Evolutionary conservation across 2,329 filamentous ascomycete species (phyloP), one percentile per base, ranked within the genome.

Genomic region (Venturia aucupariae): DNA sequence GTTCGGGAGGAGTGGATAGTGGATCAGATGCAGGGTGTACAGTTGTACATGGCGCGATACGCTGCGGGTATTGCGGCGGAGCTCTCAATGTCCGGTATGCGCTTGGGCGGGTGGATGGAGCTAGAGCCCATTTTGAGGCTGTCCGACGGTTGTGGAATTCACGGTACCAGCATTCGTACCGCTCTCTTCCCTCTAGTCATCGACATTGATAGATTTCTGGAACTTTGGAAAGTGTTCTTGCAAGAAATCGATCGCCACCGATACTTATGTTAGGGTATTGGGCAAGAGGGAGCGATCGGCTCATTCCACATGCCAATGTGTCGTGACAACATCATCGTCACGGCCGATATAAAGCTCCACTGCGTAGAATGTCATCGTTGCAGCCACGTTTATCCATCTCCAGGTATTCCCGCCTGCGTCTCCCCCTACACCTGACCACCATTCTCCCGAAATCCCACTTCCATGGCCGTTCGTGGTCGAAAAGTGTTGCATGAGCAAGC

Each of bases 221-320:
- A 51, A 51, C 13, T 27, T 15, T 15, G 13, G 17, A 17, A 51
- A 15, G 7, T 4, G 15, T 2, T 24, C 10, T 51, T 51, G 22
- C 22, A 8, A 27, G 22, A 51, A 17, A 27, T 17, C 13, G 13
- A 24, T 27, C 46, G 13, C 22, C 22, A 27, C 27, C 46, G 22
- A 51, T 27, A 51, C 46, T 51, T 22, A 7, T 27, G 4, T 27
- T 8, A 27, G 10, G 8, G 13, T 15, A 10, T 4, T 27, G 11
- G 27, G 22, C 15, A 24, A 22, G 10, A 15, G 3, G 3, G 11
- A 51, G 46, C 22, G 10, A 11, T 27, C 46, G 42, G 7, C 48
- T 89, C 81, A 96, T 75, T 97, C 93, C 27, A 87, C 88, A 80
- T 97, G 97, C 92, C 93, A 97, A 75, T 97, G 93, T 46, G 85